Evolutionary conservation across 202 grass and related monocot genomes (phyloP), one percentile per base, ranked within the genome.

Genomic region (Musa balbisiana): DNA sequence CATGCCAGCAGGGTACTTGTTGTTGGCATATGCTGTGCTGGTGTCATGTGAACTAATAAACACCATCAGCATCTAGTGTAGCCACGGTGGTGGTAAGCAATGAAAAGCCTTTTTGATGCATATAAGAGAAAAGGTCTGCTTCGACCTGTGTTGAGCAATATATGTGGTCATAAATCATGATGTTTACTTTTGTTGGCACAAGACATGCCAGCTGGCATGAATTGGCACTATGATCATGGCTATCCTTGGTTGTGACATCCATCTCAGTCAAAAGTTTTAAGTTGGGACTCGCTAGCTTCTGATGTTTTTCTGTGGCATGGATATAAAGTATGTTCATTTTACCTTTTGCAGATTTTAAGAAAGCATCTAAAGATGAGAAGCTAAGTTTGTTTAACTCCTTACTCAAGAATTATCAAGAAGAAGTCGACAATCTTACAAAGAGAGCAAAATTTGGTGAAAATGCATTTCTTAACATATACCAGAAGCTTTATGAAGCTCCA

Each of bases 381-480:
- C 82, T 99, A 43, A 78, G 84, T 88, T 87, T 95, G 74, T 99
- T 99, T 73, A 95, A 95, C 71, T 95, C 89, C 53, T 88, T 99
- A 82, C 96, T 99, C 72, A 99, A 76, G 81, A 92, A 85, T 84
- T 99, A 95, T 65, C 96, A 99, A 84, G 96, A 99, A 76, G 96
- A 95, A 85, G 96, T 99, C 74, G 96, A 99, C 79, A 99, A 99
- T 74, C 87, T 99, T 75, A 99, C 96, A 69, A 99, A 99, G 85
- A 95, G 96, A 88, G 96, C 96, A 60, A 99, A 99, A 64, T 99
- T 99, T 49, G 96, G 96, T 69, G 96, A 99, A 90, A 99, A 99
- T 92, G 79, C 96, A 50, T 99, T 99, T 90, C 96, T 99, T 82
- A 99, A 99, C 84, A 99, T 99, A 64, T 99, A 99, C 67, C 91